phyloP scores from a whole-genome alignment of 768 basidiomycete genomes.

The Mycena crocata region DNA sequence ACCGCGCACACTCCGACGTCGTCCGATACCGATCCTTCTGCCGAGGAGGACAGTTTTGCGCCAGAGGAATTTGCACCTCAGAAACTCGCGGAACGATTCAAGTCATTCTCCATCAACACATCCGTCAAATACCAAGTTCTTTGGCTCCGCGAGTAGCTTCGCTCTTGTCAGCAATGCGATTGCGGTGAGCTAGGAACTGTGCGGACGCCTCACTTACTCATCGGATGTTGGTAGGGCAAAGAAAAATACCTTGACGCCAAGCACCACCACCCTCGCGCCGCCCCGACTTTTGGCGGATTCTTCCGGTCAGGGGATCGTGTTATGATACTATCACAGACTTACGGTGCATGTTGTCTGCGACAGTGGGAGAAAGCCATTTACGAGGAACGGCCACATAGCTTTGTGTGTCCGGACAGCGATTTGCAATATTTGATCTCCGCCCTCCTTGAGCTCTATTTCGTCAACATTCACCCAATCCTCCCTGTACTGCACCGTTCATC shows the following conservation, averaged over 20 bases:
- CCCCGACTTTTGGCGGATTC: constrained; percentile 32
- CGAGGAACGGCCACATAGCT: constrained; percentile 39
- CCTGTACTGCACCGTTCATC: constrained; percentile 78
- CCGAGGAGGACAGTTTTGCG: too few relatives aligned
- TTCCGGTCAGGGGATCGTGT: constrained; percentile 27
- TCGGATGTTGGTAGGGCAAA: background rate
- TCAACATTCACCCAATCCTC: constrained; percentile 53
- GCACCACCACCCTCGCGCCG: background rate
- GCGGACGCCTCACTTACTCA: constrained; percentile 10
- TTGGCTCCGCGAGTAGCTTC: constrained; percentile 55
- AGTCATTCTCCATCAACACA: too few relatives aligned
- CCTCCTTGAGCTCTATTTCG: constrained; percentile 72
- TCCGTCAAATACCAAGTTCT: too few relatives aligned
- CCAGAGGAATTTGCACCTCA: too few relatives aligned
- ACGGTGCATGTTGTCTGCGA: background rate
- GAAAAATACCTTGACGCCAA: constrained; percentile 16
- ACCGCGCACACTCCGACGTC: too few relatives aligned
- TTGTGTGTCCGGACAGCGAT: constrained; percentile 59
- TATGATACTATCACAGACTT: background rate
- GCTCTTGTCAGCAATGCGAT: constrained; percentile 56
- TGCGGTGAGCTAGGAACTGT: constrained; percentile 41
- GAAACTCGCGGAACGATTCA: too few relatives aligned
- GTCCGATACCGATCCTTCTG: too few relatives aligned
- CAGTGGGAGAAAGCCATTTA: constrained; percentile 54
- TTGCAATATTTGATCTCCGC: constrained; percentile 58